Evolutionary conservation across 1,284 basidiomycete genomes (phyloP).

Genomic region (Trichosporon sp.): DNA sequence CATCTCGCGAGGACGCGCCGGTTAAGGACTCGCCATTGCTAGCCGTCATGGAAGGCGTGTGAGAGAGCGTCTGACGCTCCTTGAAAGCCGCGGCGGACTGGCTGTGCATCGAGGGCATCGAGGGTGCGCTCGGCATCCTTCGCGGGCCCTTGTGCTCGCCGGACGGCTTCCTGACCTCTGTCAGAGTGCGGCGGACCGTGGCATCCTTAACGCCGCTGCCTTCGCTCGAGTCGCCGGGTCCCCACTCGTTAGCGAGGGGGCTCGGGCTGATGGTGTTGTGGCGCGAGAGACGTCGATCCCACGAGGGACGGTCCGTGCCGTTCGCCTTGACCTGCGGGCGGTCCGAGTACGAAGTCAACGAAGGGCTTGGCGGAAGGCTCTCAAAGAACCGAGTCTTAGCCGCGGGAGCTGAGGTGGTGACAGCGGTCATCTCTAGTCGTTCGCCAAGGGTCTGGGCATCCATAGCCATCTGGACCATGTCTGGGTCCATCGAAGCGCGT

Average conservation of each 20-base stretch:
- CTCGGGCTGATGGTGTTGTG: constrained; percentile 37
- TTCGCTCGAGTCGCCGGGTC: constrained; percentile 20
- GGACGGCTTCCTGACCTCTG: constrained; percentile 9
- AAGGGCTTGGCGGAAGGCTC: constrained; percentile 4
- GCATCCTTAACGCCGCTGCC: not conserved
- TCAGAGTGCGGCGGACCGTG: constrained; percentile 16
- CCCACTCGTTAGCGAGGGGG: constrained; percentile 44
- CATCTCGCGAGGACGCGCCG: not conserved
- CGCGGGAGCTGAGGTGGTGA: constrained; percentile 32
- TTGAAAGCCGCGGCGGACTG: not conserved
- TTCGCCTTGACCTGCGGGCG: not conserved
- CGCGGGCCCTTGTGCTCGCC: constrained; percentile 6
- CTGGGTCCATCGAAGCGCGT: constrained; percentile 40
- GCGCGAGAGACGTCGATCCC: constrained; percentile 20
- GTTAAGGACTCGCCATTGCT: not conserved
- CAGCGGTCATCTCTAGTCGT: constrained; percentile 14
- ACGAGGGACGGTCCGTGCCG: not conserved
- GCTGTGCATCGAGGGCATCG: constrained; percentile 7
- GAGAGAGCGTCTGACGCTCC: not conserved
- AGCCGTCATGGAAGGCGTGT: not conserved
- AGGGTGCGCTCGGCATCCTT: constrained; percentile 17
- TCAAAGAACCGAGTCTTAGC: constrained; percentile 43
- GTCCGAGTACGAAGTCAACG: not conserved
- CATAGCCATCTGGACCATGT: constrained; percentile 20
- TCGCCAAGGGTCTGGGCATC: constrained; percentile 14